Evolutionary conservation across 1,284 basidiomycete species (phyloP), one percentile per base, ranked within the genome.

Genomic region (Leucoagaricus sp.): DNA sequence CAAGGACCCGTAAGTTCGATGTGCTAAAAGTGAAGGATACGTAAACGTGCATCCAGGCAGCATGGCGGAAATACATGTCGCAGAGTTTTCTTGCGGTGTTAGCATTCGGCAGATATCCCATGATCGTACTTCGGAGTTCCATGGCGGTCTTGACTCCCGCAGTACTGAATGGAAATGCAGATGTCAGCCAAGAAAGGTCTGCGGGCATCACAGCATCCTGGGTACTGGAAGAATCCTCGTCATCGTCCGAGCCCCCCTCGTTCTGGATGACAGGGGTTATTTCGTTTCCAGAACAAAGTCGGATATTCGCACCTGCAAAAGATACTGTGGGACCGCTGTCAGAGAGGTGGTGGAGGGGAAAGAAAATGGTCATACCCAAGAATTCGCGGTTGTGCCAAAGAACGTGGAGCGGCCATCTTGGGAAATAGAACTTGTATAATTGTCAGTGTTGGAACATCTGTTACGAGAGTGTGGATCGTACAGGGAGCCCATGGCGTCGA

Each of bases 401-500:
- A 87, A 88, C 47, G 81, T 84, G 3, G 83, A 79, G 42, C 80
- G 78, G 25, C 85, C 86, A 26, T 76, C 77, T 57, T 82, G 78
- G 9, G 83, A 82, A 57, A 87, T 82, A 34, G 82, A 83, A 59
- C 85, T 86, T 58, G 13, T 57, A 52, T 49, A 40, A 55, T 46
- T 49, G 55, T 55, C 47, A 55, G 64, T 62, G 41, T 61, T 53
- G 19, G 45, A 50, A 28, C 8, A 42, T 53, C 41, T 33, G 26
- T 50, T 23, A 42, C 46, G 28, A 47, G 38, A 40, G 47, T 23
- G 23, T 45, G n/a, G 49, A 7, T 17, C 81, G 64, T 67, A 86
- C 84, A 87, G 70, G 21, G 85, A 86, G 48, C 85, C 86, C 62
- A 86, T 75, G 15, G 83, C 81, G 66, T 86, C 82, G 49, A 86